Evolutionary conservation across 805 yeast species (phyloP).

Genomic region (Hanseniaspora mollemarum): DNA sequence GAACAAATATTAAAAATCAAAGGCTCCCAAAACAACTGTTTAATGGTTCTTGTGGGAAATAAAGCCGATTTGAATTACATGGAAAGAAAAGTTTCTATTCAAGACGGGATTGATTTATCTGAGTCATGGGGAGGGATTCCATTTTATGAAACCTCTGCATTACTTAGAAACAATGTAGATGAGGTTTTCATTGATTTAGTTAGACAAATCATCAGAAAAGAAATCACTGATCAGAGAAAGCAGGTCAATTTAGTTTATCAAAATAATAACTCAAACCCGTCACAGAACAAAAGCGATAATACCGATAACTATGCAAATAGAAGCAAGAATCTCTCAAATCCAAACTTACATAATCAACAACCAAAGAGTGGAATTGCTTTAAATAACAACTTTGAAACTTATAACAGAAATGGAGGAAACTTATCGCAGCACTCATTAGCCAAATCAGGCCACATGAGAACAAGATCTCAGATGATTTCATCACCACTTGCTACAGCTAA

Average conservation of each 20-base stretch:
- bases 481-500: background rate
- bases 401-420: constrained; percentile 1
- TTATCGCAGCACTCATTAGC: constrained; percentile 4
- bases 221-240: constrained; percentile 21
- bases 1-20: constrained; percentile 79
- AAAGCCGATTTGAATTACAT: constrained; percentile 66
- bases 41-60: constrained; percentile 84
- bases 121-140: constrained; percentile 83
- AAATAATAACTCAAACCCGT: background rate
- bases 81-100: constrained; percentile 65
- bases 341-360: background rate
- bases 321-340: background rate
- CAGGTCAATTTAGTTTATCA: constrained; percentile 6
- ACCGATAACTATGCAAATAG: background rate
- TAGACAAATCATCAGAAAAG: constrained; percentile 55
- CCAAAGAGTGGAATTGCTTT: background rate
- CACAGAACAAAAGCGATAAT: background rate
- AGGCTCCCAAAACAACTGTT: constrained; percentile 55
- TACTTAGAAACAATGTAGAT: constrained; percentile 76
- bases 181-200: constrained; percentile 83
- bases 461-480: constrained; percentile 11
- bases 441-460: constrained; percentile 15
- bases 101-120: constrained; percentile 72
- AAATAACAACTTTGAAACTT: background rate
- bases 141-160: constrained; percentile 88